phyloP scores from a whole-genome alignment of 2,329 filamentous ascomycete genomes.

The Sordariomycetes sp. region DNA sequence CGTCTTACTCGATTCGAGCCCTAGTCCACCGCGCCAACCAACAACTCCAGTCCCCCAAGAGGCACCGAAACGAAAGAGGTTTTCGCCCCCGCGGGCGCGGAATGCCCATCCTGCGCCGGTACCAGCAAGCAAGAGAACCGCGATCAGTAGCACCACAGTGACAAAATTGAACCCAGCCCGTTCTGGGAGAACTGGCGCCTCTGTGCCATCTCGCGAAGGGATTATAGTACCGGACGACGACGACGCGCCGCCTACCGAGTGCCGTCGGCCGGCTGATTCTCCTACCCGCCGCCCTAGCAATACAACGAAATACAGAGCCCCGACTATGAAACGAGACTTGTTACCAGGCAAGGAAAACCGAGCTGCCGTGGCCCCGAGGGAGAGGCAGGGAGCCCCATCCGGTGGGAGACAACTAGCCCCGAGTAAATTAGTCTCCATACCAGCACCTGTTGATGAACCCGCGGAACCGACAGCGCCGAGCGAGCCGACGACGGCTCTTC shows the following conservation, averaged over 20 bases:
- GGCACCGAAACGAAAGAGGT: background rate
- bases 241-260: background rate
- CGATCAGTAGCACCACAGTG: background rate
- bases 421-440: background rate
- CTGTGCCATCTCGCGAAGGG: background rate
- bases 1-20: background rate
- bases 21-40: background rate
- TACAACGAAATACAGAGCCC: constrained; percentile 9
- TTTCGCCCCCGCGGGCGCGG: background rate
- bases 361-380: background rate
- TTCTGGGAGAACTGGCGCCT: background rate
- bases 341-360: background rate
- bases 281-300: background rate
- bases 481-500: constrained; percentile 30
- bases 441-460: background rate
- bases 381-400: background rate
- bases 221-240: background rate
- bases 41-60: background rate
- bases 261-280: background rate
- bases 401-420: background rate
- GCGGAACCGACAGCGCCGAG: background rate
- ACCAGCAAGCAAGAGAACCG: background rate
- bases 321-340: constrained; percentile 12
- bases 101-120: background rate
- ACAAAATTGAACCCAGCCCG: background rate